Percentiles rank a stretch among this genome's conserved stretches.
Conservation (phyloP, 805 yeast genomes). For the Citeromyces matritensis region DNA sequence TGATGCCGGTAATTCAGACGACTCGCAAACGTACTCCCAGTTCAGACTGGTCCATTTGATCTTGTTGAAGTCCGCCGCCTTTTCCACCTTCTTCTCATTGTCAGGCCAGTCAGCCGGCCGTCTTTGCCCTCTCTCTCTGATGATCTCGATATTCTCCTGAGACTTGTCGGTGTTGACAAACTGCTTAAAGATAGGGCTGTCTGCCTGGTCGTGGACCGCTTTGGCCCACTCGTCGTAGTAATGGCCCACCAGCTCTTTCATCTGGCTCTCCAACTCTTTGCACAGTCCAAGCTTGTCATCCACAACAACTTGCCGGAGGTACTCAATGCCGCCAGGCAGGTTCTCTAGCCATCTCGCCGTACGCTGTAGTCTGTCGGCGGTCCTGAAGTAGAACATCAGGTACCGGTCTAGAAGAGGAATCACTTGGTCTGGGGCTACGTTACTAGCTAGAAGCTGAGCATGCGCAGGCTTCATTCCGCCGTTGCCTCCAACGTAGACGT, state of each 20-base stretch:
- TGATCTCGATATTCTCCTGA: slow-evolving; percentile 16
- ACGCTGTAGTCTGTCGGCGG: slow-evolving; percentile 20
- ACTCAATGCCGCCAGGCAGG: slow-evolving; percentile 19
- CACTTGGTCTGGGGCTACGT: slow-evolving; percentile 19
- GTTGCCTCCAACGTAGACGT: slow-evolving; percentile 21
- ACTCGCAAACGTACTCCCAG: slow-evolving; percentile 13
- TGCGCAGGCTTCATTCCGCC: slow-evolving; percentile 25
- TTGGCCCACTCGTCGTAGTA: slow-evolving; percentile 20
- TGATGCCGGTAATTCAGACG: slow-evolving; percentile 11
- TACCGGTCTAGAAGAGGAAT: slow-evolving; percentile 19
- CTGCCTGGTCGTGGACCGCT: slow-evolving; percentile 9
- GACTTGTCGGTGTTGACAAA: slow-evolving; percentile 14
- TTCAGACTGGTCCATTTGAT: slow-evolving; percentile 15
- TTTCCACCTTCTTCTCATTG: slow-evolving; percentile 6
- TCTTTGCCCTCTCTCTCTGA: slow-evolving; percentile 19
- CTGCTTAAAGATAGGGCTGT: slow-evolving; percentile 14
- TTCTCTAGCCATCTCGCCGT: slow-evolving; percentile 22
- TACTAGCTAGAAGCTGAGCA: slow-evolving; percentile 16
- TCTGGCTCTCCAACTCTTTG: slow-evolving; percentile 16
- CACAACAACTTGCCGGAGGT: slow-evolving; percentile 16
- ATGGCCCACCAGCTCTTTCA: slow-evolving; percentile 15
- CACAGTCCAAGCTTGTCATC: slow-evolving; percentile 19
- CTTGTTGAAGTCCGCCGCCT: slow-evolving; percentile 12
- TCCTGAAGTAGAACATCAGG: slow-evolving; percentile 19
- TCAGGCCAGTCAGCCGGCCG: slow-evolving; percentile 20